These are phyloP conservation scores for Isoetes taiwanensis DNA, from an alignment of 75 land plant species.

Conservation along the genomic window DNA sequence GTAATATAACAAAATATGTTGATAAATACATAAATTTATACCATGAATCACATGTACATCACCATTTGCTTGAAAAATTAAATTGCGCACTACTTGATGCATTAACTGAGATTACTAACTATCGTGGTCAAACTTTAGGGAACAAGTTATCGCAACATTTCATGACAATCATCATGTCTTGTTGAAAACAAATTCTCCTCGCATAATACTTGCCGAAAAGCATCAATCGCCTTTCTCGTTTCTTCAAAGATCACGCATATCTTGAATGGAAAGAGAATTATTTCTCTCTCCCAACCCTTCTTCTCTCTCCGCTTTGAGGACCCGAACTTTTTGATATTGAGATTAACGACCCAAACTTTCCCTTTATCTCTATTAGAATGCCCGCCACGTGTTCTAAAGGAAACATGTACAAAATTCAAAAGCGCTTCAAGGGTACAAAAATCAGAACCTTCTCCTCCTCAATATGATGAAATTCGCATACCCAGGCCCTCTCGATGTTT, in stretches of 20 bases:
- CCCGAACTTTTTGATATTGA: no score
- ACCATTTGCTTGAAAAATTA: not conserved
- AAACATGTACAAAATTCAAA: not conserved
- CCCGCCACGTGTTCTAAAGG: not conserved
- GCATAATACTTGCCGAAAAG: not conserved
- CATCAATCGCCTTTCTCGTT: constrained; percentile 59
- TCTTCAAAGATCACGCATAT: constrained; percentile 61
- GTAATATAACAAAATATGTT: no score
- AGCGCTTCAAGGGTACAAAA: not conserved
- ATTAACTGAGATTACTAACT: constrained; percentile 59
- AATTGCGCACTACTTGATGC: not conserved
- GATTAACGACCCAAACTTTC: no score
- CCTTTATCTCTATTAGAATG: not conserved
- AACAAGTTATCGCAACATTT: constrained; percentile 63
- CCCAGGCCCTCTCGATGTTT: no score
- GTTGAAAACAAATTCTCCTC: not conserved
- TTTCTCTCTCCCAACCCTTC: no score
- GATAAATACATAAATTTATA: no score
- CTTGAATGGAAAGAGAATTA: constrained; percentile 53
- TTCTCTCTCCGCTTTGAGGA: no score
- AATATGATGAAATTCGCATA: no score
- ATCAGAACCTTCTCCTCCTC: no score
- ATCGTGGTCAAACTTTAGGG: constrained; percentile 43
- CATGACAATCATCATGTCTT: constrained; percentile 7
- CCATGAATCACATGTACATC: no score